Conservation (phyloP, 495 filamentous ascomycete genomes). For the Entonaema liquescens region DNA sequence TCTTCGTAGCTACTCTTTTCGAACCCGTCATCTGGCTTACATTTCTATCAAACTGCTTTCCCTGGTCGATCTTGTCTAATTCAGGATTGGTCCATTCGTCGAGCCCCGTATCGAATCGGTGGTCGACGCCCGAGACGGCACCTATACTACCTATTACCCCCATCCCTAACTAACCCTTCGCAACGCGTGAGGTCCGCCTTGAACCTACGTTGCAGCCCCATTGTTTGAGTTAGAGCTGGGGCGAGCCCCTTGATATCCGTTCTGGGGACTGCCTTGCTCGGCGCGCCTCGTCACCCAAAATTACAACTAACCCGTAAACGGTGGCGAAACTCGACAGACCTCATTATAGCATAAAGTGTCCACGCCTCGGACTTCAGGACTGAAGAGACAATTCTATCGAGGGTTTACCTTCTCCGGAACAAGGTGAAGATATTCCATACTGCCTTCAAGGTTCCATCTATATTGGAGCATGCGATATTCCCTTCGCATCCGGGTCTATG, state of each 20-base stretch:
- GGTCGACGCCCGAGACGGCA: constrained; percentile 40
- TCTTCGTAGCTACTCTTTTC: constrained; percentile 27
- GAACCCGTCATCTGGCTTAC: constrained; percentile 32
- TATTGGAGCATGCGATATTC: constrained; percentile 40
- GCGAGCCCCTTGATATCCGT: constrained; percentile 33
- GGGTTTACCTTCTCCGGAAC: constrained; percentile 22
- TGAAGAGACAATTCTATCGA: constrained; percentile 14
- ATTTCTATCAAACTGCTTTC: constrained; percentile 25
- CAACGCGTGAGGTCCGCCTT: constrained; percentile 30
- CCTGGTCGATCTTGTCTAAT: constrained; percentile 39
- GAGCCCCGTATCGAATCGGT: constrained; percentile 40
- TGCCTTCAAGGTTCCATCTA: constrained; percentile 35
- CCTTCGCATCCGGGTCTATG: constrained; percentile 38
- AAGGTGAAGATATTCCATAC: constrained; percentile 37
- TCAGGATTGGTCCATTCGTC: constrained; percentile 36
- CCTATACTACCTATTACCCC: constrained; percentile 6
- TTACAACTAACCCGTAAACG: constrained; percentile 7
- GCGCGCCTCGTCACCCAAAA: constrained; percentile 30
- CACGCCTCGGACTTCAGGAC: constrained; percentile 24
- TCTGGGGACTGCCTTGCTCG: constrained; percentile 33
- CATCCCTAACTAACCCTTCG: constrained; percentile 26
- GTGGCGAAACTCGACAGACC: constrained; percentile 33
- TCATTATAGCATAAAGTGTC: constrained; percentile 34
- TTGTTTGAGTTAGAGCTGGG: constrained; percentile 41
- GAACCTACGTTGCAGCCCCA: constrained; percentile 40